These are phyloP conservation scores for Xylaria venustula DNA, from an alignment of 495 filamentous ascomycete species.

Conservation along the genomic window DNA sequence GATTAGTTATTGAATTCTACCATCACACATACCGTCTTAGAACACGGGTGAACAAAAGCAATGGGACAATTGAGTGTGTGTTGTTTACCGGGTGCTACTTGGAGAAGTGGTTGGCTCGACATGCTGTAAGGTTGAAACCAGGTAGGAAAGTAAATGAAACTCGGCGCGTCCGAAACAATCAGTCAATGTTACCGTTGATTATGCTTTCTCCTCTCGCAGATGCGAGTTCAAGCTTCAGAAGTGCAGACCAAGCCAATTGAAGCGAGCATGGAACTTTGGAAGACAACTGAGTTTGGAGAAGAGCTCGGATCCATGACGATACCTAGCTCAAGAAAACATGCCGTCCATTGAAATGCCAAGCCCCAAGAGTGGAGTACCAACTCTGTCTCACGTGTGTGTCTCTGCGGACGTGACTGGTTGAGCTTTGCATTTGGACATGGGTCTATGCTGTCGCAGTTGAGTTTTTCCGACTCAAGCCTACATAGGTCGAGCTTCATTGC, in stretches of 20 bases:
- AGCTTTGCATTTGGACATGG: background rate
- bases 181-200: too few species aligned
- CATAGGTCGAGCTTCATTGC: conserved; percentile 17
- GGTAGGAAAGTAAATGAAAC: background rate
- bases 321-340: background rate
- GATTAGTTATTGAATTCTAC: background rate
- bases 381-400: conserved; percentile 4
- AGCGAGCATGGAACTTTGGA: background rate
- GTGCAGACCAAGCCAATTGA: background rate
- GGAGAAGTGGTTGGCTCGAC: conserved; percentile 95
- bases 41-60: background rate
- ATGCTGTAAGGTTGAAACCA: conserved; percentile 43
- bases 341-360: too few species aligned
- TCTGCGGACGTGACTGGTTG: background rate
- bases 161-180: background rate
- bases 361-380: background rate
- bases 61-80: background rate
- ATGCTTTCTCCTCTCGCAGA: background rate
- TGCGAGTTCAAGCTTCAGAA: background rate
- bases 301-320: background rate
- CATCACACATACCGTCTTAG: background rate
- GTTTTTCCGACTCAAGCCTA: background rate
- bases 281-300: too few species aligned
- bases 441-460: background rate
- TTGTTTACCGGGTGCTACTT: conserved; percentile 74